Evolutionary conservation across 2,329 filamentous ascomycete species (phyloP), one percentile per base, ranked within the genome.

Genomic region (Alternaria brassicicola): DNA sequence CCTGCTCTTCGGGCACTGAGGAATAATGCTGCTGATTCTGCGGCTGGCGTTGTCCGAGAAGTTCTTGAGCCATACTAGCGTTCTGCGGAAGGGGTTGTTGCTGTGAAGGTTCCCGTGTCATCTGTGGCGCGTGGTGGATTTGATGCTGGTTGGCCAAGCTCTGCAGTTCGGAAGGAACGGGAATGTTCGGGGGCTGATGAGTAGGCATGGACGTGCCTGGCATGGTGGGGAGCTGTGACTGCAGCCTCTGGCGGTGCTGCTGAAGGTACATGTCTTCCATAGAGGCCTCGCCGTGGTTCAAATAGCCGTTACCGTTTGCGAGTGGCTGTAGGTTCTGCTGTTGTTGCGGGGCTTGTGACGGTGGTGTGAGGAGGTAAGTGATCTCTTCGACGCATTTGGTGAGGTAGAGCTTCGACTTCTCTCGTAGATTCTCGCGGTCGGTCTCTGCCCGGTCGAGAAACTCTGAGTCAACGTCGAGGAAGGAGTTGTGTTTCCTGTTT

Each of bases 361-460:
- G 84, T n/a, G 87, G 87, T 47, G 88, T 86, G 31, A 90, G 81
- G 60, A 89, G 84, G 68, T 89, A 90, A 3, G 86, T 86, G 49
- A 90, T 85, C 73, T 90, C 88, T 65, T 89, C 85, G 48, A 88
- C 84, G 70, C 87, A 89, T 76, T 88, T 88, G 55, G 83, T 85
- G 30, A 89, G 80, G 67, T 87, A 89, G 33, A 83, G 78, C 55
- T 84, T 83, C 47, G 86, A 88, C 71, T 88, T 88, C 61, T 89
- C 86, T 51, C 86, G 81, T 63, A 87, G 82, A 45, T 80, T 79
- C 55, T 88, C 86, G 59, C 85, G 82, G 52, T 85, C 83, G 57
- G 82, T 78, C 47, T 86, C 84, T 42, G 60, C 76, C 72, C 59
- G 80, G 67, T 69, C 78, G 69, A 61, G 76, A 26, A 68, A 68